Conservation (phyloP, 2,329 filamentous ascomycete genomes). For the Berkeleyomyces basicola region DNA sequence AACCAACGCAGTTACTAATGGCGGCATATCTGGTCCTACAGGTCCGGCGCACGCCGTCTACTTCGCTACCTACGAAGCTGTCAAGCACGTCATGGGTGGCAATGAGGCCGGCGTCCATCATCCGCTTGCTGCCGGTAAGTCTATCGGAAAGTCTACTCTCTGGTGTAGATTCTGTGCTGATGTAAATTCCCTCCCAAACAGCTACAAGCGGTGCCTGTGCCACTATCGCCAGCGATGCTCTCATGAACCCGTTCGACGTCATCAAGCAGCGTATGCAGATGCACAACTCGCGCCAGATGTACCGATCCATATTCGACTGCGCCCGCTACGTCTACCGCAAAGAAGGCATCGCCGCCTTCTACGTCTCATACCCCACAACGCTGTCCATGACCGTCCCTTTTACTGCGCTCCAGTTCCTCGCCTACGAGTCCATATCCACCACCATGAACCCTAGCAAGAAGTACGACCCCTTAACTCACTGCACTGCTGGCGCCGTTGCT, state of each 20-base stretch:
- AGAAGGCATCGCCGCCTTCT: conserved; percentile 84
- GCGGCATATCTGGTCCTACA: conserved; percentile 23
- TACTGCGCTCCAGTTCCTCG: conserved; percentile 90
- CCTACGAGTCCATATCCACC: conserved; percentile 93
- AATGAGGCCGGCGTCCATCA: conserved; percentile 80
- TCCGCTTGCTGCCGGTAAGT: conserved; percentile 74
- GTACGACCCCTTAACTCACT: conserved; percentile 91
- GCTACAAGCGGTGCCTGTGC: conserved; percentile 86
- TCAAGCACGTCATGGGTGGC: conserved; percentile 90
- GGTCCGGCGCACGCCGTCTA: conserved; percentile 95
- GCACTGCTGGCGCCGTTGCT: conserved; percentile 76
- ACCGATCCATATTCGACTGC: conserved; percentile 75
- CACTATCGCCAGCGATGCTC: conserved; percentile 90
- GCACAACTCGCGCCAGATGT: conserved; percentile 74
- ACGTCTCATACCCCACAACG: conserved; percentile 95
- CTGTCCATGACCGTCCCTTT: conserved; percentile 98
- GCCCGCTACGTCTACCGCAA: conserved; percentile 72
- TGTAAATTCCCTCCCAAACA: conserved; percentile 23
- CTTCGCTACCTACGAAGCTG: conserved; percentile 93
- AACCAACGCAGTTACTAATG: conserved; percentile 15
- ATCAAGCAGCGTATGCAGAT: conserved; percentile 99
- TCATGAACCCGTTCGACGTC: conserved; percentile 99
- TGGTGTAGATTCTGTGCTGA: neutral
- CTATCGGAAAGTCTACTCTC: neutral
- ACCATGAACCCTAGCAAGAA: conserved; percentile 70